These are phyloP conservation scores for Marsdenia floribunda DNA, from an alignment of 257 asterid species.

Conservation along the genomic window DNA sequence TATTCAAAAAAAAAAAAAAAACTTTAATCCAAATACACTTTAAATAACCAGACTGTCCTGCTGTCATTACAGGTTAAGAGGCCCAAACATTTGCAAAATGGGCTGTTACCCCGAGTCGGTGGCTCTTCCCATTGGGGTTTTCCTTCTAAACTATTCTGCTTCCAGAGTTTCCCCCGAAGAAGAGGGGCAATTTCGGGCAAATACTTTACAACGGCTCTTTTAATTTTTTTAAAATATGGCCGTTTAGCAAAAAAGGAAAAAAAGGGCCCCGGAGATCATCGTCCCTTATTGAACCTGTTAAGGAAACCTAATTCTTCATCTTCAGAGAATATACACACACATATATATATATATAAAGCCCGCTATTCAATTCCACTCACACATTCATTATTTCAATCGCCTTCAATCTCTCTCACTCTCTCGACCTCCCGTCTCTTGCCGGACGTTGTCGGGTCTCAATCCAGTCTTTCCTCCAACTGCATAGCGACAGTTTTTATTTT, in stretches of 20 bases:
- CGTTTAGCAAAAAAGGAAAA: constrained; percentile 28
- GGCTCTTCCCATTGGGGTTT: too few species aligned
- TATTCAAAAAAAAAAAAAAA: too few species aligned
- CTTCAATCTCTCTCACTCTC: constrained; percentile 17
- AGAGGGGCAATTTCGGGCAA: constrained; percentile 10
- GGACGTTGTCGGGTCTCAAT: too few species aligned
- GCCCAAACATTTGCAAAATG: too few species aligned
- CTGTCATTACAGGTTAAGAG: too few species aligned
- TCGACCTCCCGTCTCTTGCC: neutral
- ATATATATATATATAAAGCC: neutral
- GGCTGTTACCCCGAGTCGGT: too few species aligned
- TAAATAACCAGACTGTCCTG: too few species aligned
- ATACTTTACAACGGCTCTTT: constrained; percentile 16
- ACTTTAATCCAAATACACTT: too few species aligned
- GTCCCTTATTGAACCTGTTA: neutral
- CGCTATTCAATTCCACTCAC: constrained; percentile 14
- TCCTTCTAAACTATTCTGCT: neutral
- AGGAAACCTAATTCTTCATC: neutral
- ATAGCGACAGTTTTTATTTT: neutral
- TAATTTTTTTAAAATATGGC: constrained; percentile 25
- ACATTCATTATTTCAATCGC: constrained; percentile 10
- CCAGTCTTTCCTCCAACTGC: too few species aligned
- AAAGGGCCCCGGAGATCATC: neutral
- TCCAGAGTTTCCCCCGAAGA: neutral
- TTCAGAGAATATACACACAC: too few species aligned